Evolutionary conservation across 352 stramenopile species (phyloP).

Genomic region (Pythium phragmiticola): DNA sequence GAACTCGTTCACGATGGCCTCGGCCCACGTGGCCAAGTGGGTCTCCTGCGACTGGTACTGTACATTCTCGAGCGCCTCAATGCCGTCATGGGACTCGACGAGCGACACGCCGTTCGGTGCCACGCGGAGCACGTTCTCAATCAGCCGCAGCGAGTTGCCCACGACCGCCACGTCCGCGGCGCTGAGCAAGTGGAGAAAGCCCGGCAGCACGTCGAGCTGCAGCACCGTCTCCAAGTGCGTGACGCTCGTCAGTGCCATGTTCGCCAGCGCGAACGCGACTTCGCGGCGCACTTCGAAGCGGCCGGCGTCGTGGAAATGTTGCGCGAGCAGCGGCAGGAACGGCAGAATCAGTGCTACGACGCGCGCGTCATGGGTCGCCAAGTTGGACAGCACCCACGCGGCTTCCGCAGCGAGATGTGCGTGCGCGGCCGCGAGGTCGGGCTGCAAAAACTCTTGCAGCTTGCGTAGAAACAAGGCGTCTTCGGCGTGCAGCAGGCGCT

Average conservation of each 20-base stretch:
- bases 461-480: slow-evolving; percentile 63
- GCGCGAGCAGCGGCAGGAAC: slow-evolving; percentile 52
- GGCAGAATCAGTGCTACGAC: slow-evolving; percentile 60
- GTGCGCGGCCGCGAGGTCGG: slow-evolving; percentile 29
- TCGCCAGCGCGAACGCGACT: slow-evolving; percentile 69
- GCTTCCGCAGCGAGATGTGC: slow-evolving; percentile 56
- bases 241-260: slow-evolving; percentile 64
- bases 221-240: slow-evolving; percentile 52
- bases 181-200: slow-evolving; percentile 54
- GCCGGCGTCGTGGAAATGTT: slow-evolving; percentile 55
- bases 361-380: slow-evolving; percentile 51
- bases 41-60: slow-evolving; percentile 67
- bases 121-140: slow-evolving; percentile 75
- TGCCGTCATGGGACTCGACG: slow-evolving; percentile 63
- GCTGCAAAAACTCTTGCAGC: slow-evolving; percentile 54
- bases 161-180: slow-evolving; percentile 69
- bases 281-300: slow-evolving; percentile 72
- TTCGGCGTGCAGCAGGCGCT: slow-evolving; percentile 35
- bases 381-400: slow-evolving; percentile 78
- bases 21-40: slow-evolving; percentile 61
- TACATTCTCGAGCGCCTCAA: slow-evolving; percentile 76
- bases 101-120: slow-evolving; percentile 53
- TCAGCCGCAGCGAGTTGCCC: slow-evolving; percentile 69
- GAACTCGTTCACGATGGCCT: slow-evolving; percentile 78
- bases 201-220: slow-evolving; percentile 55